Evolutionary conservation across 441 rosid genomes (phyloP), one percentile per base, ranked within the genome.

Genomic region (Adansonia grandidieri): DNA sequence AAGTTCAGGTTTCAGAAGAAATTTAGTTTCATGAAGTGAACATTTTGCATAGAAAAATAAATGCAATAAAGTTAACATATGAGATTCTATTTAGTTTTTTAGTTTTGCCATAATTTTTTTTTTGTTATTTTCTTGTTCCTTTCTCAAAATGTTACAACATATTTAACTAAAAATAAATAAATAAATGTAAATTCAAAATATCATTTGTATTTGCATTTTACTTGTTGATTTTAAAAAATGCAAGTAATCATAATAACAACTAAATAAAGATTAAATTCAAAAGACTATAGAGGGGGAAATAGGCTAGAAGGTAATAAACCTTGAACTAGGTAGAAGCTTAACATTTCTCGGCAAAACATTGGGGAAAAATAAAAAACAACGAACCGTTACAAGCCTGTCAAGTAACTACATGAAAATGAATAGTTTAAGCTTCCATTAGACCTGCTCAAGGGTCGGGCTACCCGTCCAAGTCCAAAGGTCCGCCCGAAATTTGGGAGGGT

Each of bases 381-480:
- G 54, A 73, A 92, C 95, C 82, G 97, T 87, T 53, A 93, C 92
- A 1, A 94, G 98, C 19, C 91, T 86, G 5, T 90, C 91, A 19
- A 86, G 93, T 71, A 91, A 62, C 71, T 32, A 86, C 85, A 83
- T 85, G 80, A 82, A n/a, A 78, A 74, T 3, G 84, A 50, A 19
- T 76, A 78, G 64, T 77, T 77, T 22, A 71, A 11, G 70, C 50
- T 64, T 48, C 51, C 71, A 24, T n/a, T n/a, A n/a, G n/a, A n/a
- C n/a, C n/a, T n/a, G n/a, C n/a, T n/a, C n/a, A n/a, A n/a, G n/a
- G n/a, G n/a, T n/a, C n/a, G n/a, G n/a, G n/a, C n/a, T n/a, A n/a
- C n/a, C n/a, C n/a, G n/a, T n/a, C n/a, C n/a, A n/a, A n/a, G n/a
- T n/a, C n/a, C n/a, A n/a, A n/a, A n/a, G n/a, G n/a, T n/a, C n/a